Evolutionary conservation across 495 filamentous ascomycete species (phyloP), one percentile per base, ranked within the genome.

Genomic region (Tuber aestivum): DNA sequence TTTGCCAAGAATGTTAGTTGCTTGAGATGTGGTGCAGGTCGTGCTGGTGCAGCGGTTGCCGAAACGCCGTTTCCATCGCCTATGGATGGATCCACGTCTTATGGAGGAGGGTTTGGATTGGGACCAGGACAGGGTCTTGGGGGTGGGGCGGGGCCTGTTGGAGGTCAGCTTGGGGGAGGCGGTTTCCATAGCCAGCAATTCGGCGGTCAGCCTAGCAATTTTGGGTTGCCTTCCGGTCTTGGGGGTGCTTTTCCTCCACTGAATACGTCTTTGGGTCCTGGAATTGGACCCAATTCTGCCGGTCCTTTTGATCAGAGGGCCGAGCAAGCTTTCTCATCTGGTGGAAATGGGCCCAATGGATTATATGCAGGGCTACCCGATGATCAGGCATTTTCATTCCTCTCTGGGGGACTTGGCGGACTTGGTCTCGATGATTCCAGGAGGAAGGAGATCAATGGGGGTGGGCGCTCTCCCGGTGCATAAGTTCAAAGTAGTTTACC

Each of bases 1-100:
- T 99, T 99, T 82, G 95, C 95, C 69, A 99, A 99, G 88, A 99
- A 99, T 83, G 95, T 97, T 78, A 95, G 92, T 84, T 99, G 95
- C 84, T 88, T 99, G 72, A 92, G 95, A 73, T 99, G 95, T 82
- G 95, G 95, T 81, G 96, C 94, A 37, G 95, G 94, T 83, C 93
- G 95, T 79, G 94, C 94, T 72, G 92, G 92, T 73, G 95, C 95
- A 72, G 94, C 94, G 40, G 94, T 97, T 73, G 94, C 94, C 41
- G 95, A 97, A 82, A 93, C 94, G 38, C 93, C 92, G 27, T 97
- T 94, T 86, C 91, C 94, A 23, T 95, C 93, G 12, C 91, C 94
- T 9, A 93, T 97, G 90, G 94, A 97, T 71, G 87, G 91, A 32
- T 91, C 93, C 6, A 91, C 92, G 21, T 88, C 88, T 76, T 97